Evolutionary conservation across 164 flowering plant species (phyloP).

Genomic region (Chimonanthus praecox): DNA sequence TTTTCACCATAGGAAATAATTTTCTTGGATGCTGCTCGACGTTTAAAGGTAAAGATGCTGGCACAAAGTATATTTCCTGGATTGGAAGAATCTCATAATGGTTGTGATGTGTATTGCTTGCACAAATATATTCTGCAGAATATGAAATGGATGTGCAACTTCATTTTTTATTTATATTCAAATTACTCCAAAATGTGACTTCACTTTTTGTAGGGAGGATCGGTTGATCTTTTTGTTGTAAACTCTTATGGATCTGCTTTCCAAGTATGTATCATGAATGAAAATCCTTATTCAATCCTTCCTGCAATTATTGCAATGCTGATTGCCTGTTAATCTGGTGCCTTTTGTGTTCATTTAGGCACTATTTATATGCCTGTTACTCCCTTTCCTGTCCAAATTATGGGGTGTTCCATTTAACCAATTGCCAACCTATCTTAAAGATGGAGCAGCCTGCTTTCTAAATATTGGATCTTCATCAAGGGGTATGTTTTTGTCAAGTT

Average conservation of each 20-base stretch:
- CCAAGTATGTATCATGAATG: slow-evolving; percentile 48
- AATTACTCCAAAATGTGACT: background rate
- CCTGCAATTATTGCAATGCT: background rate
- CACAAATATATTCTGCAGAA: background rate
- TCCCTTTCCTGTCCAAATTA: slow-evolving; percentile 83
- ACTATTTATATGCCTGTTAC: slow-evolving; percentile 70
- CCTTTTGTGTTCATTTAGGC: slow-evolving; percentile 47
- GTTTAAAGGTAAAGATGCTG: slow-evolving; percentile 50
- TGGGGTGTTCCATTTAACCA: slow-evolving; percentile 93
- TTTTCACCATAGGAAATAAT: slow-evolving; percentile 65
- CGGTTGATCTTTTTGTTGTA: slow-evolving; percentile 88
- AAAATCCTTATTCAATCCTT: background rate
- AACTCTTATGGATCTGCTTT: slow-evolving; percentile 95
- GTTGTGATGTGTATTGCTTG: background rate
- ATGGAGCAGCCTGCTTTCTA: slow-evolving; percentile 92
- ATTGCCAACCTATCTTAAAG: slow-evolving; percentile 71
- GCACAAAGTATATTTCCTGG: background rate
- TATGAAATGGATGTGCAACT: background rate
- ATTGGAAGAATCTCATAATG: background rate
- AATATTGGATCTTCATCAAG: slow-evolving; percentile 59
- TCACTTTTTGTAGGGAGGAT: slow-evolving; percentile 56
- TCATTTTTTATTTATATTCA: background rate
- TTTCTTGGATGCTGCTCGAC: slow-evolving; percentile 52
- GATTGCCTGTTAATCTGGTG: background rate
- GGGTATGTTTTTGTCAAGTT: slow-evolving; percentile 33